Percentiles rank a stretch among this genome's conserved stretches.
phyloP scores from a whole-genome alignment of 371 early-diverging fungal genomes.

The Rhizomucor pusillus region DNA sequence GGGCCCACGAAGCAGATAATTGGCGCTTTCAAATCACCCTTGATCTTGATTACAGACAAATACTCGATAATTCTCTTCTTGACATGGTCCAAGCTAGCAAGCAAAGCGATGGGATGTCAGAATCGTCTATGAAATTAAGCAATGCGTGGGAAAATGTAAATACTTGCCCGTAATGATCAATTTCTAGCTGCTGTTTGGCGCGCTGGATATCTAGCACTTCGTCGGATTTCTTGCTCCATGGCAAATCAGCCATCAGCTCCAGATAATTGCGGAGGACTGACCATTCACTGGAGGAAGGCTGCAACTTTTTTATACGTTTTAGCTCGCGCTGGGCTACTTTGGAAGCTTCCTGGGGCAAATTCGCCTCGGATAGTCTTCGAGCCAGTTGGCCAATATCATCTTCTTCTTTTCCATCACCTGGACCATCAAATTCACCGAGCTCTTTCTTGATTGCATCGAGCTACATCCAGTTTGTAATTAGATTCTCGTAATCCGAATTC shows the following conservation, averaged over 20 bases:
- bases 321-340: conserved; percentile 71
- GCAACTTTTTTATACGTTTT: conserved; percentile 60
- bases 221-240: conserved; percentile 65
- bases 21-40: conserved; percentile 77
- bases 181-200: conserved; percentile 68
- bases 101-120: background rate
- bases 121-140: background rate
- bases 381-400: conserved; percentile 64
- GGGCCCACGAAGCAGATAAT: conserved; percentile 83
- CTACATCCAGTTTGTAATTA: conserved; percentile 23
- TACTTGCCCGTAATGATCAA: conserved; percentile 73
- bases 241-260: conserved; percentile 76
- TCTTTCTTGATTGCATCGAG: conserved; percentile 83
- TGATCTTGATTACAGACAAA: conserved; percentile 78
- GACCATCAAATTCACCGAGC: conserved; percentile 53
- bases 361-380: conserved; percentile 55
- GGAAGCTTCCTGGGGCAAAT: conserved; percentile 66
- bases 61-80: conserved; percentile 84
- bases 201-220: conserved; percentile 67
- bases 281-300: conserved; percentile 77
- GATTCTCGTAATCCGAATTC: background rate
- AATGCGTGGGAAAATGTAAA: background rate
- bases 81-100: conserved; percentile 62
- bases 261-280: conserved; percentile 76
- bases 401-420: conserved; percentile 27